Evolutionary conservation across 305 asterid genomes (phyloP), one percentile per base, ranked within the genome.

Genomic region (Fraxinus floribunda): DNA sequence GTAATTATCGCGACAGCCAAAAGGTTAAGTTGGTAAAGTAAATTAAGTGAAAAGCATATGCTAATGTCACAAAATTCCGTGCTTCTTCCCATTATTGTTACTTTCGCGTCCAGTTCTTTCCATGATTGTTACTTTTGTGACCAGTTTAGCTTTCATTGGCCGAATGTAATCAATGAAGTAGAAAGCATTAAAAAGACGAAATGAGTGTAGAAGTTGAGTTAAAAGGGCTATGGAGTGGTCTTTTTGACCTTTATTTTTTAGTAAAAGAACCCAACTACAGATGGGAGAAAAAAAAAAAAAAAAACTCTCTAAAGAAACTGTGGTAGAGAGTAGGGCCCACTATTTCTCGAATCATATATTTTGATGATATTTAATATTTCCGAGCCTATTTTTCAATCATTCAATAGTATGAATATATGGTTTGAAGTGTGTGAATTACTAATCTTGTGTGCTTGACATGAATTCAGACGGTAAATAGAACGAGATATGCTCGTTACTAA

Each of bases 41-140:
- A 18, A 62, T 8, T 62, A 62, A 64, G 34, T 8, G 35, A 64
- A 64, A 64, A 64, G 72, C 16, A 64, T 64, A 62, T 9, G 32
- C 34, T 22, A 62, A 62, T 32, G 20, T 55, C 87, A 72, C 88
- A 80, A 52, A 85, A 55, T 70, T 71, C 38, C 36, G 41, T 38
- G 83, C 79, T 76, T 46, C 83, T 78, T 35, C 26, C 29, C 73
- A 29, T 78, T 70, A 82, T 78, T 78, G 3, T 32, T 78, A 39
- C 36, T 85, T 75, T 34, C 15, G 64, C 75, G 85, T 74, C 81
- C 49, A 41, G 8, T 49, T 49, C 20, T 49, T 49, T 49, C 60
- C 60, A 49, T 13, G 15, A 49, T 15, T 49, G 60, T 49, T 49
- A 49, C 60, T 3, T 49, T 49, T 49, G 60, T 49, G 60, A 13